Evolutionary conservation across 2,329 filamentous ascomycete genomes (phyloP), one percentile per base, ranked within the genome.

Genomic region (Ascochyta pisi): DNA sequence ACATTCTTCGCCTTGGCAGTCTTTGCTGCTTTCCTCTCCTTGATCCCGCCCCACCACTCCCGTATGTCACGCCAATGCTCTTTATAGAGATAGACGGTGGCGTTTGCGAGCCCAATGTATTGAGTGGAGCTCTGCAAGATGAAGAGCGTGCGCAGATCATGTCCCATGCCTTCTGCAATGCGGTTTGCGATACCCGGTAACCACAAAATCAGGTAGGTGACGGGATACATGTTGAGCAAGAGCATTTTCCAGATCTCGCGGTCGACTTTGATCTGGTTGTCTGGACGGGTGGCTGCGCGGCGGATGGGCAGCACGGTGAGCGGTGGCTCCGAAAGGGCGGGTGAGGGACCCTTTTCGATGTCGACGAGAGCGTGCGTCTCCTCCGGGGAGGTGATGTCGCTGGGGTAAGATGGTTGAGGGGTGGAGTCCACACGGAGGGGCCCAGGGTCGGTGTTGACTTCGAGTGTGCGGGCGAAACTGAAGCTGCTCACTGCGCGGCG

Each of bases 201-300:
- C 71, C 73, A 74, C 2, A 75, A 62, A 2, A 73, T 58, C 29
- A 75, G 62, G 51, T 75, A 75, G 1, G 68, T 55, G 13, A 73
- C 60, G 1, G 73, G 72, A 38, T 75, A 75, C 7, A 70, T 69
- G 44, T 74, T 75, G 4, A 75, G 55, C 0, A 73, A 56, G 16
- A 73, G 47, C 68, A 73, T 74, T 19, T 54, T 60, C 50, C 60
- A 63, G 26, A 69, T 60, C 29, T 70, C 65, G 9, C 61, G 54
- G 39, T 64, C 63, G 13, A 64, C 44, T 29, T 19, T 50, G 15
- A 4, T 42, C 44, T 41, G 37, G 23, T 19, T 19, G 16, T 49
- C 40, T 26, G 34, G 41, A 22, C 23, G 44, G 26, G 50, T 53
- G 35, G 34, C 16, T 9, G 38, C 33, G 12, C 43, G 41, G 23